Evolutionary conservation across 2,329 filamentous ascomycete species (phyloP).

Genomic region (Xylariales sp.): DNA sequence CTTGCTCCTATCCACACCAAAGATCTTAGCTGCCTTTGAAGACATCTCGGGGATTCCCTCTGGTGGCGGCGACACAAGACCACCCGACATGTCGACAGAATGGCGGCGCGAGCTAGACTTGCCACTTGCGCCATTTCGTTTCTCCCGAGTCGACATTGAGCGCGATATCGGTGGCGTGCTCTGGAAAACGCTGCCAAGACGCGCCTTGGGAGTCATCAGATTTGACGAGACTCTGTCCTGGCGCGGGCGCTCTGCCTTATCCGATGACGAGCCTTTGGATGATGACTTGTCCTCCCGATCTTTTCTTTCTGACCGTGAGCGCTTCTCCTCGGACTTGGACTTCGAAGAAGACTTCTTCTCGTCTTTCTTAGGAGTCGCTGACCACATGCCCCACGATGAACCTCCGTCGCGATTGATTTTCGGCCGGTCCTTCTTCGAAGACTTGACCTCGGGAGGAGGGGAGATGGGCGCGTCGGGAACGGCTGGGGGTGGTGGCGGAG

Average conservation of each 20-base stretch:
- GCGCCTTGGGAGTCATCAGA: slow-evolving; percentile 46
- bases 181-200: slow-evolving; percentile 62
- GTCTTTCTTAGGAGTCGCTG: slow-evolving; percentile 48
- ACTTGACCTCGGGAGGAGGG: slow-evolving; percentile 52
- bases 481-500: slow-evolving; percentile 40
- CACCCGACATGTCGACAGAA: slow-evolving; percentile 61
- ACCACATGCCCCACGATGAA: slow-evolving; percentile 73
- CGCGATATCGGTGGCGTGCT: slow-evolving; percentile 63
- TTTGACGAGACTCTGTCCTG: slow-evolving; percentile 29
- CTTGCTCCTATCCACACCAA: slow-evolving; percentile 52
- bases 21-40: slow-evolving; percentile 73
- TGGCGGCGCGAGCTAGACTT: slow-evolving; percentile 62
- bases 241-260: slow-evolving; percentile 53
- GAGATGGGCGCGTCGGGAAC: slow-evolving; percentile 44
- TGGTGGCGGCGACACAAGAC: slow-evolving; percentile 67
- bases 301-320: slow-evolving; percentile 37
- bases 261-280: slow-evolving; percentile 68
- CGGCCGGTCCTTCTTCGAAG: slow-evolving; percentile 69
- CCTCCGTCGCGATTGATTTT: slow-evolving; percentile 68
- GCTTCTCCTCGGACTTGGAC: slow-evolving; percentile 62
- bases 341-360: slow-evolving; percentile 56
- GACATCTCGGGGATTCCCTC: slow-evolving; percentile 63
- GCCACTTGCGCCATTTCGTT: slow-evolving; percentile 49
- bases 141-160: slow-evolving; percentile 64
- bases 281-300: slow-evolving; percentile 60